A percentile compares a stretch with the other conserved stretches of the same genome.
Conservation (phyloP, 352 stramenopile genomes). For the Globisporangium polare region DNA sequence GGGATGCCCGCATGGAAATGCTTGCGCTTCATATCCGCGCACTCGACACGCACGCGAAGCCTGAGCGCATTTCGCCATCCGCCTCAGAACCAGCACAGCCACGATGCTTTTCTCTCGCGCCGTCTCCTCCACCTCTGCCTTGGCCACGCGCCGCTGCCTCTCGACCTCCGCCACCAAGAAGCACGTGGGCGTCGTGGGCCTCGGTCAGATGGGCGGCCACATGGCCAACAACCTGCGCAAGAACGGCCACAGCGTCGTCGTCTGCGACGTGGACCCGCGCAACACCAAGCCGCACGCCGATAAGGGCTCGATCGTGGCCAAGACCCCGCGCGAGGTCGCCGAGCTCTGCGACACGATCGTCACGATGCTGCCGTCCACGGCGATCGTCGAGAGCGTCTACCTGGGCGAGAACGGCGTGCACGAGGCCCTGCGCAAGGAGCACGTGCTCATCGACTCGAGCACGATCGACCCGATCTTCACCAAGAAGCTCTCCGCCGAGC, state of each 20-base stretch:
- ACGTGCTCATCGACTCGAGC: conserved; percentile 94
- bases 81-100: background rate
- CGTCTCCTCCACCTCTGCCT: background rate
- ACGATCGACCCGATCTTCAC: conserved; percentile 94
- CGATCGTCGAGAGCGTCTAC: conserved; percentile 84
- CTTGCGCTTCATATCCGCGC: background rate
- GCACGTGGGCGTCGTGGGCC: conserved; percentile 86
- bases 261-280: conserved; percentile 66
- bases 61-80: background rate
- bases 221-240: conserved; percentile 92
- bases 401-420: conserved; percentile 67
- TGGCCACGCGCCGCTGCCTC: conserved; percentile 12
- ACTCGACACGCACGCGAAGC: background rate
- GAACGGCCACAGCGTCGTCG: conserved; percentile 71
- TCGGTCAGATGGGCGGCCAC: conserved; percentile 93
- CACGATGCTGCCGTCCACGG: conserved; percentile 94
- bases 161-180: conserved; percentile 23
- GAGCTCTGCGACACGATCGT: conserved; percentile 82
- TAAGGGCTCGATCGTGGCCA: conserved; percentile 49
- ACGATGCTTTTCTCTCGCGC: conserved; percentile 6
- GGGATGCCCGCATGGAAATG: too few species aligned
- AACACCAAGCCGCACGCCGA: conserved; percentile 49
- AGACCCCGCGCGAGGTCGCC: conserved; percentile 68
- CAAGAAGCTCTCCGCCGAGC: conserved; percentile 75
- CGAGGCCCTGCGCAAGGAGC: conserved; percentile 55